Evolutionary conservation across 192 early-diverging fungal species (phyloP).

Genomic region (Coemansia sp.): DNA sequence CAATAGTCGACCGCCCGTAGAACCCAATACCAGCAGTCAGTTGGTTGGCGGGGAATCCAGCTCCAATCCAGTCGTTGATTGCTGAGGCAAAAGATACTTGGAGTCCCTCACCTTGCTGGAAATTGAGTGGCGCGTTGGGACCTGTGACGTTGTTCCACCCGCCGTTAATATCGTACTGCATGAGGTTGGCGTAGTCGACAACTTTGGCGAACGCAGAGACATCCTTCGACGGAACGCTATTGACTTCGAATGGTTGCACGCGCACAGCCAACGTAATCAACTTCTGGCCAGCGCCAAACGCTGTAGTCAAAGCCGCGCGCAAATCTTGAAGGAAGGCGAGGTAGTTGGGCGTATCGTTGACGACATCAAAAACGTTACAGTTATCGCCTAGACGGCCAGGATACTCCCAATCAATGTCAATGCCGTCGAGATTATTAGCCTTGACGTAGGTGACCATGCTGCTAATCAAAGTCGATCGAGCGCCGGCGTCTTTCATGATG

Average conservation of each 20-base stretch:
- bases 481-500: conserved; percentile 34
- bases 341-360: conserved; percentile 68
- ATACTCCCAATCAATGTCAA: conserved; percentile 80
- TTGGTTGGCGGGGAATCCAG: conserved; percentile 64
- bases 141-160: conserved; percentile 60
- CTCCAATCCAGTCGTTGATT: conserved; percentile 57
- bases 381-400: conserved; percentile 56
- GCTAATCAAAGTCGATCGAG: conserved; percentile 47
- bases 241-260: conserved; percentile 60
- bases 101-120: conserved; percentile 2
- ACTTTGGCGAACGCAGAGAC: conserved; percentile 62
- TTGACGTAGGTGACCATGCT: conserved; percentile 51
- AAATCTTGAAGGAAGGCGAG: conserved; percentile 62
- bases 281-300: conserved; percentile 45
- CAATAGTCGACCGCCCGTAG: conserved; percentile 61
- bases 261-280: conserved; percentile 67
- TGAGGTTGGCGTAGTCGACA: conserved; percentile 68
- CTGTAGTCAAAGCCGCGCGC: conserved; percentile 27
- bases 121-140: conserved; percentile 63
- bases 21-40: conserved; percentile 63
- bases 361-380: conserved; percentile 50
- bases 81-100: conserved; percentile 50
- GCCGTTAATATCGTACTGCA: conserved; percentile 67
- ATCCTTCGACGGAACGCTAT: conserved; percentile 50
- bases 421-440: conserved; percentile 59